A percentile compares a stretch with the other conserved stretches of the same genome.
phyloP scores from a whole-genome alignment of 1,284 basidiomycete species.

The Pyrrhoderma noxium region DNA sequence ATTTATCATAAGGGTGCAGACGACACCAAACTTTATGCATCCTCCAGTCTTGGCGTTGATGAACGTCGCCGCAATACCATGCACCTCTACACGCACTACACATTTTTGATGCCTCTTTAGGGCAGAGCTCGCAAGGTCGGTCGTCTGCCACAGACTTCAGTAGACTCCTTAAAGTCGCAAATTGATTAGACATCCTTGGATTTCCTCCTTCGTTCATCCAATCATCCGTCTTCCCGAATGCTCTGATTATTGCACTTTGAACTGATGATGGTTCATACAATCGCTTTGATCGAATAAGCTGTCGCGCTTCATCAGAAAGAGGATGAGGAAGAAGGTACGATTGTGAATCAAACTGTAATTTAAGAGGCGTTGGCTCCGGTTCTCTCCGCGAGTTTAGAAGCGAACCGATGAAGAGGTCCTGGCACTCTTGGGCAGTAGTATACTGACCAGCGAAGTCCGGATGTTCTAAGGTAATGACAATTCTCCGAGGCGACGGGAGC shows the following conservation, averaged over 20 bases:
- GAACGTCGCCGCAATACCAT: slow-evolving; percentile 17
- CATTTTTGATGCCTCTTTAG: slow-evolving; percentile 11
- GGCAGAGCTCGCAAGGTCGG: slow-evolving; percentile 15
- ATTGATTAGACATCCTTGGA: not conserved
- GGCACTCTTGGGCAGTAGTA: slow-evolving; percentile 12
- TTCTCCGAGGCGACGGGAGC: not conserved
- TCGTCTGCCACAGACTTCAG: slow-evolving; percentile 8
- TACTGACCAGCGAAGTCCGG: slow-evolving; percentile 7
- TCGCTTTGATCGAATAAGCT: slow-evolving; percentile 16
- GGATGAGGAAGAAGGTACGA: slow-evolving; percentile 12
- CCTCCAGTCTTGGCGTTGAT: slow-evolving; percentile 15
- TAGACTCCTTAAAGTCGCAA: slow-evolving; percentile 2
- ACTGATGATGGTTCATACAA: slow-evolving; percentile 7
- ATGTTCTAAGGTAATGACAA: slow-evolving; percentile 8
- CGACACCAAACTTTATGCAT: slow-evolving; percentile 15
- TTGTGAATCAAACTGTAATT: slow-evolving; percentile 13
- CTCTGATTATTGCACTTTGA: slow-evolving; percentile 7
- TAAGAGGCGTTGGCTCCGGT: slow-evolving; percentile 15
- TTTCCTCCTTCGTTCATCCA: slow-evolving; percentile 7
- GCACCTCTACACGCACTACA: slow-evolving; percentile 15
- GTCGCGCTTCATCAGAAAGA: slow-evolving; percentile 13
- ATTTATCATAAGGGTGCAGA: not conserved
- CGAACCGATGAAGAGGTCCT: slow-evolving; percentile 16
- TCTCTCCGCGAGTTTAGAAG: slow-evolving; percentile 11
- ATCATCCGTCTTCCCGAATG: slow-evolving; percentile 13